phyloP scores from a whole-genome alignment of 768 basidiomycete species.

The Hericium rajendrae region DNA sequence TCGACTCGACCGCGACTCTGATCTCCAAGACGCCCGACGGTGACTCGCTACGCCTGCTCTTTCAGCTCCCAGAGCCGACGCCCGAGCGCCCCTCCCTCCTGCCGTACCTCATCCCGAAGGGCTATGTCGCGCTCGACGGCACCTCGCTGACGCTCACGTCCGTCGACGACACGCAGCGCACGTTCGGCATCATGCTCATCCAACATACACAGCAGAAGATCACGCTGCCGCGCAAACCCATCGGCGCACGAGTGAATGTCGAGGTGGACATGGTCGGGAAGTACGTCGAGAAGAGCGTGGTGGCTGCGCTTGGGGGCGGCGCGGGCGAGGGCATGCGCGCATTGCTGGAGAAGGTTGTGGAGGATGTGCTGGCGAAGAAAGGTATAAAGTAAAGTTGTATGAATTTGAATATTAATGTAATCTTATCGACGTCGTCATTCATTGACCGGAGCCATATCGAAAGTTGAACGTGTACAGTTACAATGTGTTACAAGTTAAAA shows the following conservation, averaged over 20 bases:
- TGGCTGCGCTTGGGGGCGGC: slow-evolving; percentile 50
- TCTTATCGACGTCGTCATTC: not conserved
- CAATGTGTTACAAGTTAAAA: not conserved
- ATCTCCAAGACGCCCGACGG: slow-evolving; percentile 61
- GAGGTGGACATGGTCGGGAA: slow-evolving; percentile 96
- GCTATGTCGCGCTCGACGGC: slow-evolving; percentile 91
- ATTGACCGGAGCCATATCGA: not conserved
- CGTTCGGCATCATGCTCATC: slow-evolving; percentile 91
- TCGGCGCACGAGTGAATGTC: slow-evolving; percentile 83
- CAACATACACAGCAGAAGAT: slow-evolving; percentile 88
- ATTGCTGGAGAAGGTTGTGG: slow-evolving; percentile 50
- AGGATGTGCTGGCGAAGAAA: slow-evolving; percentile 41
- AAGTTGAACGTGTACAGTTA: not conserved
- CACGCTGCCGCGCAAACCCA: slow-evolving; percentile 60
- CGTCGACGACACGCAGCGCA: slow-evolving; percentile 52
- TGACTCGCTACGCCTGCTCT: slow-evolving; percentile 78
- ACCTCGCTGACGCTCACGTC: slow-evolving; percentile 84
- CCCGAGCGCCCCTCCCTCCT: slow-evolving; percentile 52
- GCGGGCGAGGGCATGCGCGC: slow-evolving; percentile 37
- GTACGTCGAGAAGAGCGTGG: slow-evolving; percentile 79
- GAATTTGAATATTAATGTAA: not conserved
- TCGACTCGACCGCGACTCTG: slow-evolving; percentile 82
- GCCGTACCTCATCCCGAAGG: slow-evolving; percentile 85
- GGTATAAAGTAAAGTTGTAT: slow-evolving; percentile 20
- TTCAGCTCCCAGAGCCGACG: slow-evolving; percentile 61